Percentiles rank a stretch among this genome's conserved stretches.
phyloP scores from a whole-genome alignment of 192 early-diverging fungal genomes.

The Entomortierella lignicola region DNA sequence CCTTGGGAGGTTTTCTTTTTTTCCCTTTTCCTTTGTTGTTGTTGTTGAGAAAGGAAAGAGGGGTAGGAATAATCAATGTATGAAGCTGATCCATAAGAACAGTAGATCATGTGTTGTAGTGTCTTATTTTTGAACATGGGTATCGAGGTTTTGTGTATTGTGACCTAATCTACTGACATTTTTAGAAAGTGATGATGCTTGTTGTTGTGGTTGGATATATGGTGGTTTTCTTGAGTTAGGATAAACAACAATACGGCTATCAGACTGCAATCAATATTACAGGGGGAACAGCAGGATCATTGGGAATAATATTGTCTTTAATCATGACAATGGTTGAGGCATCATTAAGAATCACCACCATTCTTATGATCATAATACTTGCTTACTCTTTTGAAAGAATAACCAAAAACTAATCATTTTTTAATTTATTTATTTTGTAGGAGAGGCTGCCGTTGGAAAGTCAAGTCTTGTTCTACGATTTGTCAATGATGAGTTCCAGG shows the following conservation, averaged over 20 bases:
- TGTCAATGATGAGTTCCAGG: conserved; percentile 94
- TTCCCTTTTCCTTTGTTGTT: no score
- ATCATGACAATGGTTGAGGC: not conserved
- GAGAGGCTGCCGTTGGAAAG: conserved; percentile 98
- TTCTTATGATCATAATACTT: not conserved
- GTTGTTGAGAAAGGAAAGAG: no score
- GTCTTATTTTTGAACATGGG: no score
- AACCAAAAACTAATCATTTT: not conserved
- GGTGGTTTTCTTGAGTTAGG: not conserved
- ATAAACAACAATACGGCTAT: not conserved
- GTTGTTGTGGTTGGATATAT: not conserved
- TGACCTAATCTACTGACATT: not conserved
- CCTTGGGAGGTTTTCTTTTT: no score
- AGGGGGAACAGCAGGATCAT: not conserved
- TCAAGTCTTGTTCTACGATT: conserved; percentile 95
- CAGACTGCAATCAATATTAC: not conserved
- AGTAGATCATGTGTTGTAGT: no score
- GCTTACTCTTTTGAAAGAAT: not conserved
- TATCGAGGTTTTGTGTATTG: not conserved
- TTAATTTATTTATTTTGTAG: conserved; percentile 47
- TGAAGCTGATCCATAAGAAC: no score
- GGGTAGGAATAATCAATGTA: no score
- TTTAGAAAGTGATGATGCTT: not conserved
- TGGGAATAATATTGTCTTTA: conserved; percentile 23
- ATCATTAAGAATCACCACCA: not conserved